phyloP scores from a whole-genome alignment of 169 alveolate genomes.

The Perkinsus chesapeaki region DNA sequence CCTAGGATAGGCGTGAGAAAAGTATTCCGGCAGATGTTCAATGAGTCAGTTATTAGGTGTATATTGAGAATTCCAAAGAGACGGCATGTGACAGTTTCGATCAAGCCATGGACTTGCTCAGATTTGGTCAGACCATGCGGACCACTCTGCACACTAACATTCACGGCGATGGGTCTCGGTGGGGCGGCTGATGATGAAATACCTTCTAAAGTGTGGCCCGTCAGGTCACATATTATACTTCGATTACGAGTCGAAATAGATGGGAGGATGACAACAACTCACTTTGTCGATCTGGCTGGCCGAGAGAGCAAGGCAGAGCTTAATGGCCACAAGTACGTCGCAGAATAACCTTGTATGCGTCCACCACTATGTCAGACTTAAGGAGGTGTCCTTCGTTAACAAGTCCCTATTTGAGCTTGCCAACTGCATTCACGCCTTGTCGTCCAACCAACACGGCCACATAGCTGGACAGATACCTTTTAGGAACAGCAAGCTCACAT shows the following conservation, averaged over 20 bases:
- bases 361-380: conserved; percentile 21
- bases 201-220: background rate
- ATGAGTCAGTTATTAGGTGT: background rate
- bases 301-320: conserved; percentile 11
- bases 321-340: background rate
- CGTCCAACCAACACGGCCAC: background rate
- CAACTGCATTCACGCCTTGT: conserved; percentile 33
- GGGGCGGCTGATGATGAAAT: background rate
- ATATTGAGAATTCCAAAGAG: background rate
- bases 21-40: background rate
- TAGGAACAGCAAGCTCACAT: conserved; percentile 77
- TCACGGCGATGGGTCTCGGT: background rate
- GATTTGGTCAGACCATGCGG: background rate
- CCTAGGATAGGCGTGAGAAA: background rate
- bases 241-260: background rate
- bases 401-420: conserved; percentile 24
- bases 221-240: background rate
- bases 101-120: background rate
- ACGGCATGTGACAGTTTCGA: background rate
- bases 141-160: background rate
- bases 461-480: conserved; percentile 51
- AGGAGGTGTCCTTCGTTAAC: conserved; percentile 35
- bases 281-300: conserved; percentile 31
- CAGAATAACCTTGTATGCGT: background rate
- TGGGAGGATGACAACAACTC: background rate